Conservation (phyloP, 805 yeast genomes). For the Yarrowia deformans region DNA sequence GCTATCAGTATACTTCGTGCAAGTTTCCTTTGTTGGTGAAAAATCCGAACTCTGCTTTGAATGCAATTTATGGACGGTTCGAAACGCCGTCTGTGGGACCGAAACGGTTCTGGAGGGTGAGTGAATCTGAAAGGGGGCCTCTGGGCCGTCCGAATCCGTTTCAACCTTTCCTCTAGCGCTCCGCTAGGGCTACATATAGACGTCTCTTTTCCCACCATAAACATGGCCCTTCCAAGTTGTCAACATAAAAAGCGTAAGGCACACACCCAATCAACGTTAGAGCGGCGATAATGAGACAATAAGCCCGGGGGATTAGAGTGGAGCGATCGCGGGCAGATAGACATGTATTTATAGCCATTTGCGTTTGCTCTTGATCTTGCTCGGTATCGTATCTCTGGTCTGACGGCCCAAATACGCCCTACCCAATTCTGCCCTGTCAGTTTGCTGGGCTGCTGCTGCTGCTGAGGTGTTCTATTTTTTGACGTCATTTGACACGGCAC, state of each 20-base stretch:
- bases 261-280: constrained; percentile 21
- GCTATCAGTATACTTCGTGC: no score
- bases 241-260: background rate
- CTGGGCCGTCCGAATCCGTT: background rate
- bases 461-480: background rate
- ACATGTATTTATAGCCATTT: background rate
- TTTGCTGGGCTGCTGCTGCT: constrained; percentile 23
- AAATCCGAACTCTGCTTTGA: background rate
- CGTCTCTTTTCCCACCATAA: no score
- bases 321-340: background rate
- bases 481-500: constrained; percentile 21
- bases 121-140: background rate
- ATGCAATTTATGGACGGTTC: background rate
- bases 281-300: constrained; percentile 32
- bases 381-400: no score
- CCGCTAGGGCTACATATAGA: no score
- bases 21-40: background rate
- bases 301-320: background rate
- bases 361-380: background rate
- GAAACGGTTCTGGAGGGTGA: background rate
- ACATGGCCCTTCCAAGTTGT: background rate
- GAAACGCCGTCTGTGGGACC: background rate
- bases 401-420: no score
- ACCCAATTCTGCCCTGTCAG: no score
- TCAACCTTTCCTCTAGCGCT: no score